A percentile compares a stretch with the other conserved stretches of the same genome.
Conservation (phyloP, 176 grass and related monocot genomes). For the Tuctoria greenei region DNA sequence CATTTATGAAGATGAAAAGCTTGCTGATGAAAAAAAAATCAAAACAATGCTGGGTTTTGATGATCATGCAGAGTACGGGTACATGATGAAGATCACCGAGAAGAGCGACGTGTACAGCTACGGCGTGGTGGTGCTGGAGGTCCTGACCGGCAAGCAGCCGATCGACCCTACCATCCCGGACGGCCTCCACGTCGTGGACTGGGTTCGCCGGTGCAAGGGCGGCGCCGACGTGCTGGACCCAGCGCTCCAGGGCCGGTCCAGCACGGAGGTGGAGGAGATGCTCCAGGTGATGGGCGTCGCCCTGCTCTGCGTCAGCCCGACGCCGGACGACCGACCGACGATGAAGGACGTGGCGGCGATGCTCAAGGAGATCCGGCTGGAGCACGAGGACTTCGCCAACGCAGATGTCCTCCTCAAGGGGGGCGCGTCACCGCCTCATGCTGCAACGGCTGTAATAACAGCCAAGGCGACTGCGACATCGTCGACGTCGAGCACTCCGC, state of each 20-base stretch:
- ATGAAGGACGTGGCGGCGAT: slow-evolving; percentile 95
- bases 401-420: slow-evolving; percentile 72
- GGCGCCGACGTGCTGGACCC: slow-evolving; percentile 60
- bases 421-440: slow-evolving; percentile 23
- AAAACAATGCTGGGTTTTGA: no score
- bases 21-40: no score
- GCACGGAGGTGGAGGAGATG: slow-evolving; percentile 81
- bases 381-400: slow-evolving; percentile 68
- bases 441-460: fast-evolving
- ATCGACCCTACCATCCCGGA: slow-evolving; percentile 91
- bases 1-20: no score
- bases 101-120: slow-evolving; percentile 99
- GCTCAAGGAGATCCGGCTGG: slow-evolving; percentile 85
- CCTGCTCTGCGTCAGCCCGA: slow-evolving; percentile 66
- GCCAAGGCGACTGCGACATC: neutral
- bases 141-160: slow-evolving; percentile 87
- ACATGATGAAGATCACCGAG: slow-evolving; percentile 96
- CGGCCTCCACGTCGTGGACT: slow-evolving; percentile 75
- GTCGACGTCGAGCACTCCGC: slow-evolving; percentile 46
- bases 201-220: slow-evolving; percentile 72
- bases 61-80: slow-evolving; percentile 72
- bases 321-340: slow-evolving; percentile 73
- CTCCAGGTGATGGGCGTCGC: slow-evolving; percentile 84
- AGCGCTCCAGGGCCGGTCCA: slow-evolving; percentile 41
- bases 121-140: slow-evolving; percentile 94